Evolutionary conservation across 495 filamentous ascomycete genomes (phyloP), one percentile per base, ranked within the genome.

Genomic region (Tuber indicum): DNA sequence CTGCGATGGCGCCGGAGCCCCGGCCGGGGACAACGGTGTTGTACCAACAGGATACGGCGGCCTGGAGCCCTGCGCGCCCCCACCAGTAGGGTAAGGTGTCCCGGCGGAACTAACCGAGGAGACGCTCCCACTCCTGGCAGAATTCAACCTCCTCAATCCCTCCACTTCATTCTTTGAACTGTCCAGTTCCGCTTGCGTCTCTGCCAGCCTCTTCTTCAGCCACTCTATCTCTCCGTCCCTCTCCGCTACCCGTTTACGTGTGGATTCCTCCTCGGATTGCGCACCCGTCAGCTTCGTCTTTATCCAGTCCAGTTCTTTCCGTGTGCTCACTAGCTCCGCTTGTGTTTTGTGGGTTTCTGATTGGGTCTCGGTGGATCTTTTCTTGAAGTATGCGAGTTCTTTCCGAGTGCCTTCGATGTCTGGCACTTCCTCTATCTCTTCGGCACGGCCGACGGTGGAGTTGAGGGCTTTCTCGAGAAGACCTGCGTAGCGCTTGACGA

Each of bases 341-440:
- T 78, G 49, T 16, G 41, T 45, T 17, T 75, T 47, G 41, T 78
- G 72, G 7, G 66, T 21, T 42, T 79, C 71, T 0, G 41, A 32
- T 46, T 72, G 58, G 12, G 21, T 46, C 36, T 77, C 78, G 44
- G 49, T 74, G 10, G 79, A 4, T 39, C 41, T 39, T 19, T 74
- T 73, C 71, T 70, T 79, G 42, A 79, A 58, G 10, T 9, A 46
- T 3, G 75, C 74, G 23, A 80, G 47, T 69, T 80, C 77, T 0
- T 21, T n/a, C 42, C n/a, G 52, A 36, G 69, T 36, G 12, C 62
- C 77, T 43, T 75, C 74, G 9, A 79, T 78, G 23, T 72, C 70
- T 6, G 77, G 58, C 0, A 74, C 6, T 39, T 78, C 77, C 32
- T 71, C 72, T 16, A 66, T 66, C 26, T 78, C 74, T 49, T 69